A percentile compares a stretch with the other conserved stretches of the same genome.
phyloP scores from a whole-genome alignment of 306 rosid genomes.

The Medicago truncatula region MtrunA17r5.0-ANR NC_053049.1:28853001-28853500 shows the following conservation, averaged over 20 bases:
- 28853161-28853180: neutral
- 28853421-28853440: too few relatives aligned
- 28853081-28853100: conserved; percentile 62
- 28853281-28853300: conserved; percentile 80
- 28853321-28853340: neutral
- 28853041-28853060: conserved; percentile 54
- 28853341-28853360: neutral
- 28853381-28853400: neutral
- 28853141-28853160: conserved; percentile 7
- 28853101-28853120: conserved; percentile 63
- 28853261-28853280: conserved; percentile 69
- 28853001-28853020: neutral
- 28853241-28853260: conserved; percentile 65
- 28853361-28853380: neutral
- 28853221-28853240: conserved; percentile 76
- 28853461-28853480: conserved; percentile 85
- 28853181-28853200: neutral
- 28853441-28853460: conserved; percentile 65
- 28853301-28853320: conserved; percentile 70
- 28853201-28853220: neutral
- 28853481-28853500: conserved; percentile 69
- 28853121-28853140: conserved; percentile 5
- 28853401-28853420: neutral
- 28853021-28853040: conserved; percentile 64
- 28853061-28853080: conserved; percentile 54